phyloP scores from a whole-genome alignment of 257 asterid genomes.

The Plantago major region DNA sequence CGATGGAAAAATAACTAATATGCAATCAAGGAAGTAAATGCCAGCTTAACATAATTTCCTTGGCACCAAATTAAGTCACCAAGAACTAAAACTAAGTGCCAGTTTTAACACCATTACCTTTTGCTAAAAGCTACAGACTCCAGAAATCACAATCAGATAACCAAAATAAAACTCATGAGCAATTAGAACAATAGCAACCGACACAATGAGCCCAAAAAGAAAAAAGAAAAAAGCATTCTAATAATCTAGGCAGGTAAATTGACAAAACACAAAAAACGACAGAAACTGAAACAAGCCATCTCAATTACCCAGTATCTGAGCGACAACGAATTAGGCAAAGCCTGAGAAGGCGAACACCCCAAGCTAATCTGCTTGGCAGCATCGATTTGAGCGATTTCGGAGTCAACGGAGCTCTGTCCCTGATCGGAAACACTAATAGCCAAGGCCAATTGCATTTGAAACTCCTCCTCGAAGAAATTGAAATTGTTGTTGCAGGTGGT shows the following conservation, averaged over 20 bases:
- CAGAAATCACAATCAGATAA: slow-evolving; percentile 11
- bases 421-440: slow-evolving; percentile 97
- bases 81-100: too few species aligned
- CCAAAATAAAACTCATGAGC: not conserved
- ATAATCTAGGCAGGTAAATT: not conserved
- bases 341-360: slow-evolving; percentile 68
- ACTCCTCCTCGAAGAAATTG: slow-evolving; percentile 92
- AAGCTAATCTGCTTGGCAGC: slow-evolving; percentile 92
- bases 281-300: not conserved
- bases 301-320: slow-evolving; percentile 75
- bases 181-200: slow-evolving; percentile 11
- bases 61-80: too few species aligned
- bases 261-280: not conserved
- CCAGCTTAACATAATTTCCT: too few species aligned
- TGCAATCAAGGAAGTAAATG: too few species aligned
- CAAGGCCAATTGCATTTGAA: slow-evolving; percentile 91
- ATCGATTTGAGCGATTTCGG: slow-evolving; percentile 81
- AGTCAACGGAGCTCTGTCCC: slow-evolving; percentile 54
- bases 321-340: slow-evolving; percentile 61
- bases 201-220: slow-evolving; percentile 10
- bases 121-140: too few species aligned
- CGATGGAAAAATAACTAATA: too few species aligned
- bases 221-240: slow-evolving; percentile 13
- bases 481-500: slow-evolving; percentile 37
- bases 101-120: too few species aligned